Evolutionary conservation across 1,284 basidiomycete genomes (phyloP), one percentile per base, ranked within the genome.

Genomic region (Omphalotus olearius): DNA sequence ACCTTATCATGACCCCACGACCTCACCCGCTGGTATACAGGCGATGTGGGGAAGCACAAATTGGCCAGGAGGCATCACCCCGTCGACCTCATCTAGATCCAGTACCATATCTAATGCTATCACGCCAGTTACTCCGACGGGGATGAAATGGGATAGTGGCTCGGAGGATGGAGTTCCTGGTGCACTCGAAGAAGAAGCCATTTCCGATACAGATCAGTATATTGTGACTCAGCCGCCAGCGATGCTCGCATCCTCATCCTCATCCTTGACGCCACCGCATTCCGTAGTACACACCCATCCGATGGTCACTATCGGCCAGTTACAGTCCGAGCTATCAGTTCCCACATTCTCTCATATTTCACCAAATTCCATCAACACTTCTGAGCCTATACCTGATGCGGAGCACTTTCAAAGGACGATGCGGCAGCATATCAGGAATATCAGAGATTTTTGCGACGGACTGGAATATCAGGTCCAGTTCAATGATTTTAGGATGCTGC

Each of bases 391-490:
- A 38, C 26, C 11, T 13, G 17, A 18, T n/a, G 18, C 56, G 17
- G 60, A 56, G 16, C 50, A 57, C 45, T 65, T 61, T 57, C 61
- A 61, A 53, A 47, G 52, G 38, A 60, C 60, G 13, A 68, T 67
- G 64, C 56, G 54, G 28, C 51, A 58, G 28, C 64, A 68, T 47
- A 66, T 69, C 26, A 51, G 54, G 17, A 57, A 59, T 45, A 66
- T 69, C 38, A 62, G 66, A 6, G 64, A 66, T 47, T 68, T 69
- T 44, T 64, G 64, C 47, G 61, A 64, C 49, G 65, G 66, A 13
- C 55, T 68, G 56, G 67, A 69, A 53, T 68, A 64, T 48, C 66
- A 70, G 52, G 41, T 67, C 30, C 66, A 63, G 38, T 67, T 67
- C 39, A 61, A 64, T 45, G 67, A 69, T 55, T 53, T 54, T 39